These are phyloP conservation scores for Leavenworthia alabamica DNA, from an alignment of 345 rosid species.

Conservation along the genomic window DNA sequence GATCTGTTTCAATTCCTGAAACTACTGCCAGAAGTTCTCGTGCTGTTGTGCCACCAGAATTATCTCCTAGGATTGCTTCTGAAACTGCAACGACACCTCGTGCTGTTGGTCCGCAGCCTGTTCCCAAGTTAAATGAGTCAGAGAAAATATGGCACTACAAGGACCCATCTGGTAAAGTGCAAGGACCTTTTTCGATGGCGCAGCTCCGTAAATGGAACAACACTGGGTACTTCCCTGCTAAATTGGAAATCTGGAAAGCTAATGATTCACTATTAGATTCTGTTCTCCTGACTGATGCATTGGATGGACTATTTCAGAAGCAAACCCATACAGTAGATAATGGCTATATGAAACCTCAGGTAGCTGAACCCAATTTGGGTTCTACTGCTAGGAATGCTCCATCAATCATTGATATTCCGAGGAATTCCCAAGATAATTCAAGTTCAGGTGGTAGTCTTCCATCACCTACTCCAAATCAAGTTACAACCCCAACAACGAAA, in stretches of 20 bases:
- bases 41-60: constrained; percentile 37
- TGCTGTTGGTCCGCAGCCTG: constrained; percentile 32
- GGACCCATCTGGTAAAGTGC: constrained; percentile 93
- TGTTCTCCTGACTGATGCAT: constrained; percentile 63
- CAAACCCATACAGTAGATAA: constrained; percentile 36
- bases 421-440: constrained; percentile 50
- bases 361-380: constrained; percentile 33
- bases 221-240: constrained; percentile 85
- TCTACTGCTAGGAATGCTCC: constrained; percentile 33
- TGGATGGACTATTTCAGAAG: constrained; percentile 62
- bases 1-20: constrained; percentile 42
- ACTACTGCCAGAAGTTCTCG: constrained; percentile 34
- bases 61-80: constrained; percentile 35
- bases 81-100: constrained; percentile 43
- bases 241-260: constrained; percentile 76
- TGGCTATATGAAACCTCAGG: constrained; percentile 37
- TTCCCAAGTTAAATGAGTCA: constrained; percentile 53
- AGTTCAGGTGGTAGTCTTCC: constrained; percentile 66
- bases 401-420: constrained; percentile 49
- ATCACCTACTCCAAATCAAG: constrained; percentile 85
- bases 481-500: constrained; percentile 33
- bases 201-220: constrained; percentile 95
- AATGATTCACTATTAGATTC: constrained; percentile 60
- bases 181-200: constrained; percentile 92
- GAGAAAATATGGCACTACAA: constrained; percentile 91